Evolutionary conservation across 139 green algal genomes (phyloP).

Genomic region (Dunaliella sp.): DNA sequence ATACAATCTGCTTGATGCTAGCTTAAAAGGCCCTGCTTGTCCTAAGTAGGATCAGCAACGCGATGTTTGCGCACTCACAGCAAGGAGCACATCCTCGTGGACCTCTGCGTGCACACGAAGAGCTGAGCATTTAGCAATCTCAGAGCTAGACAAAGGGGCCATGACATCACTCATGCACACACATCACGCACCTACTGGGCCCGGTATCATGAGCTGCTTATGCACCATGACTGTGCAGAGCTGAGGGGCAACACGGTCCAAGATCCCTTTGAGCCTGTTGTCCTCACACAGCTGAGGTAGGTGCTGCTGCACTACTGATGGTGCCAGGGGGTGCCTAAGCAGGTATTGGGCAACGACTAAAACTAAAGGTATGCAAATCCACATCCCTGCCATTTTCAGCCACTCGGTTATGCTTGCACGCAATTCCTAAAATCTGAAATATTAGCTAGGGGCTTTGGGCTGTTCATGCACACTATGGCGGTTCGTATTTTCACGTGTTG

Average conservation of each 20-base stretch:
- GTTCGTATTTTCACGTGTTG: neutral
- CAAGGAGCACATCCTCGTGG: constrained; percentile 4
- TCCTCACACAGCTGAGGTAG: neutral
- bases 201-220: constrained; percentile 18
- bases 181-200: neutral
- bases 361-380: neutral
- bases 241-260: neutral
- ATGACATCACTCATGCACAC: too few relatives aligned
- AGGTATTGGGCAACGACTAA: neutral
- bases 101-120: constrained; percentile 2
- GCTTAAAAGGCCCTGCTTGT: neutral
- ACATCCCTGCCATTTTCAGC: neutral
- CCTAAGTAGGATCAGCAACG: neutral
- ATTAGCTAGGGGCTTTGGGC: neutral
- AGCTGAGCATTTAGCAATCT: too few relatives aligned
- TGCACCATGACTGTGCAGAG: neutral
- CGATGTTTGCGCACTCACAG: too few relatives aligned
- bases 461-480: too few relatives aligned
- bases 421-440: neutral
- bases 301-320: neutral
- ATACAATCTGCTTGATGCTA: neutral
- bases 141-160: too few relatives aligned
- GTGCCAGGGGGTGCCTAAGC: neutral
- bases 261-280: neutral
- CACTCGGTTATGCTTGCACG: neutral